Conservation (phyloP, 75 land plant genomes). For the Larix kaempferi region DNA sequence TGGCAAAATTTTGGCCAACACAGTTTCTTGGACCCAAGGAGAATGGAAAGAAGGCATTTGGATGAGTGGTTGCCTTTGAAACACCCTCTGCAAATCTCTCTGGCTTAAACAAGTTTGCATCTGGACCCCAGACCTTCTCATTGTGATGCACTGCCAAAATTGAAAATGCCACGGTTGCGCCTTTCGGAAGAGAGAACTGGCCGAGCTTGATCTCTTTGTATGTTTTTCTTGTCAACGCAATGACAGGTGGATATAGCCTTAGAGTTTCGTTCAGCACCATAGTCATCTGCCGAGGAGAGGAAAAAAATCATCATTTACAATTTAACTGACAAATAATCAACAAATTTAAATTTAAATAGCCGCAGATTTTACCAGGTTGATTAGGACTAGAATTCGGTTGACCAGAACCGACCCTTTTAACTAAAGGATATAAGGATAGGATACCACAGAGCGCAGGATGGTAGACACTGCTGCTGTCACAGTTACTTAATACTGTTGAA, state of each 20-base stretch:
- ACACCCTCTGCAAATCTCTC: constrained; percentile 68
- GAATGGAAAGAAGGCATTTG: constrained; percentile 50
- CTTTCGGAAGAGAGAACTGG: constrained; percentile 16
- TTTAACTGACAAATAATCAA: too few relatives aligned
- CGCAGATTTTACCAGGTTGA: too few relatives aligned
- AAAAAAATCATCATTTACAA: too few relatives aligned
- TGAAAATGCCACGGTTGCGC: constrained; percentile 17
- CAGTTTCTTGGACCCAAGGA: constrained; percentile 63
- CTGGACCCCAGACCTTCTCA: constrained; percentile 31
- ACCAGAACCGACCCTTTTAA: too few relatives aligned
- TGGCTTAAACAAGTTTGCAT: constrained; percentile 46
- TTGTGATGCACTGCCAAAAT: constrained; percentile 27
- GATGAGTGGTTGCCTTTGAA: constrained; percentile 27
- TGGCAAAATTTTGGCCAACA: constrained; percentile 46
- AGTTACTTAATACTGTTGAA: too few relatives aligned
- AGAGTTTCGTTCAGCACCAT: constrained; percentile 50
- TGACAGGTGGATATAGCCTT: constrained; percentile 44
- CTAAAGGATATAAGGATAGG: too few relatives aligned
- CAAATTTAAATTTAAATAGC: too few relatives aligned
- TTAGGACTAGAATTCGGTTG: too few relatives aligned
- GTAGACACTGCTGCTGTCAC: too few relatives aligned
- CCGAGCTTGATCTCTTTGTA: constrained; percentile 19
- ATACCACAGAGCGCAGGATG: too few relatives aligned
- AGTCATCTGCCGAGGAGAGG: constrained; percentile 19
- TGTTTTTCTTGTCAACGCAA: constrained; percentile 6